Conservation (phyloP, 1,284 basidiomycete genomes). For the Xerocomus nothofagi region DNA sequence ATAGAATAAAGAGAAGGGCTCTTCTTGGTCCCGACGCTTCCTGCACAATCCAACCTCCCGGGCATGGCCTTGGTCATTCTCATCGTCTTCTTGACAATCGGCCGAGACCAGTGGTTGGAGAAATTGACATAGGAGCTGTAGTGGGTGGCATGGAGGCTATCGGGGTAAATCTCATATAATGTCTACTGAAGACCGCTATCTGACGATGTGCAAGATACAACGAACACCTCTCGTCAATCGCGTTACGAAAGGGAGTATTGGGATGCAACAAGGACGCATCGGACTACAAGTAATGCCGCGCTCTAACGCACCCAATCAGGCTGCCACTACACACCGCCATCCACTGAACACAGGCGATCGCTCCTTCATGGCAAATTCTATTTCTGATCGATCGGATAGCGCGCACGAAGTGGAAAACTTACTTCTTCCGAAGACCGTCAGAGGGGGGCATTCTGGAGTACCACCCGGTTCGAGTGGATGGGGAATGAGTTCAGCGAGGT, state of each 20-base stretch:
- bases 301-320: conserved; percentile 13
- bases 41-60: conserved; percentile 15
- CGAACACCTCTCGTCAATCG: conserved; percentile 67
- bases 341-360: conserved; percentile 37
- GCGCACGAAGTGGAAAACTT: conserved; percentile 68
- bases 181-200: conserved; percentile 3
- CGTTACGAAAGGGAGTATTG: conserved; percentile 36
- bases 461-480: conserved; percentile 29
- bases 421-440: conserved; percentile 38
- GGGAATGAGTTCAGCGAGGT: conserved; percentile 20
- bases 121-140: conserved; percentile 53
- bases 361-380: conserved; percentile 41
- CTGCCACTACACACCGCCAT: conserved; percentile 26
- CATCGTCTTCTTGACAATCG: conserved; percentile 23
- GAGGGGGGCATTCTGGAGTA: conserved; percentile 15
- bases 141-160: conserved; percentile 70
- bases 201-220: conserved; percentile 53
- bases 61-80: conserved; percentile 15
- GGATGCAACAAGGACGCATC: conserved; percentile 30
- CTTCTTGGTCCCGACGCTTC: conserved; percentile 47
- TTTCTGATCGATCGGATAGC: conserved; percentile 66
- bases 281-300: conserved; percentile 22
- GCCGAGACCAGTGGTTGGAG: conserved; percentile 21
- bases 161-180: conserved; percentile 45
- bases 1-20: conserved; percentile 79